Conservation (phyloP, 139 green algal genomes). For the Tetradesmus lagerheimii region DNA sequence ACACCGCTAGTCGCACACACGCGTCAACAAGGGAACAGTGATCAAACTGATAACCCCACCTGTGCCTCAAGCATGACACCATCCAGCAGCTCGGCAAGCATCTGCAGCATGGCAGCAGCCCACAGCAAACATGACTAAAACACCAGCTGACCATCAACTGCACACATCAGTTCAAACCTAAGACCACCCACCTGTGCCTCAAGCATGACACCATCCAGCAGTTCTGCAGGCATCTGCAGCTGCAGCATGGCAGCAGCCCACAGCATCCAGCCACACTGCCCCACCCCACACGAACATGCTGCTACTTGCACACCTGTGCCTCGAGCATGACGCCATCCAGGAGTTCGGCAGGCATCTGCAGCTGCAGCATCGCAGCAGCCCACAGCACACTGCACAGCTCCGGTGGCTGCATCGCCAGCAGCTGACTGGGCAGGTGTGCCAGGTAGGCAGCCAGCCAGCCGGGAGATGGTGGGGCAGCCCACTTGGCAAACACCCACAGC, state of each 20-base stretch:
- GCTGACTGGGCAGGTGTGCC: not conserved
- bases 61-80: conserved; percentile 37
- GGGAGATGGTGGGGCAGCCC: not conserved
- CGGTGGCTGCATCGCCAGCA: conserved; percentile 10
- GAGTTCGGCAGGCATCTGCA: not conserved
- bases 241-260: conserved; percentile 38
- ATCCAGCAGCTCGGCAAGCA: conserved; percentile 3
- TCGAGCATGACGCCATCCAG: conserved; percentile 41
- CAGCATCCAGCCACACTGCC: not conserved
- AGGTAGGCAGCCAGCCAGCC: conserved; percentile 25
- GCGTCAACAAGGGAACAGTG: too few species aligned
- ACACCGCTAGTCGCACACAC: too few species aligned
- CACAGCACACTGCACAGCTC: conserved; percentile 36
- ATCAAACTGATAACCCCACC: not conserved
- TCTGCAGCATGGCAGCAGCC: conserved; percentile 28
- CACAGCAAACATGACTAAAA: conserved; percentile 7
- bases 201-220: conserved; percentile 33
- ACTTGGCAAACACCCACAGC: conserved; percentile 49
- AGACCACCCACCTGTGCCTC: conserved; percentile 31
- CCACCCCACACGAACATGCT: not conserved
- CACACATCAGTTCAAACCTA: not conserved
- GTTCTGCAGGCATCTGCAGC: not conserved
- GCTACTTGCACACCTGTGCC: conserved; percentile 2
- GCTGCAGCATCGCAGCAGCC: conserved; percentile 35
- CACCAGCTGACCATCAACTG: too few species aligned